These are phyloP conservation scores for Quercus cerris DNA, from an alignment of 306 rosid genomes.

Conservation along the genomic window DNA sequence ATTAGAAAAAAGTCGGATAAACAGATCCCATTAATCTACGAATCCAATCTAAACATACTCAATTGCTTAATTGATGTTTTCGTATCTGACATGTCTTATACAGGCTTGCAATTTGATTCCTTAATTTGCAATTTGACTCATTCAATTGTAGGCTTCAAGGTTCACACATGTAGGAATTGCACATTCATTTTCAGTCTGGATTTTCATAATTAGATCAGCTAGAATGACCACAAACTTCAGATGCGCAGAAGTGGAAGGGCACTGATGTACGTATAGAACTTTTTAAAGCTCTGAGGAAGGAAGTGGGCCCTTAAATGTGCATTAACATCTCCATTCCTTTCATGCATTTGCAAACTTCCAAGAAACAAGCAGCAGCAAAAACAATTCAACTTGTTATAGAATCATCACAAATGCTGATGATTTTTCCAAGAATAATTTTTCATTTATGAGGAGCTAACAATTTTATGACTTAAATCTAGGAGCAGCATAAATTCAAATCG, in stretches of 20 bases:
- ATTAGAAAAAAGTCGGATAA: too few species aligned
- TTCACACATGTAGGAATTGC: background rate
- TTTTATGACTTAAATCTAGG: constrained; percentile 3
- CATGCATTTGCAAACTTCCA: background rate
- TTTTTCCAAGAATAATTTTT: background rate
- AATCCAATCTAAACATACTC: too few species aligned
- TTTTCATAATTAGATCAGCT: background rate
- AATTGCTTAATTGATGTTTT: too few species aligned
- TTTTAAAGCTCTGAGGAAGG: background rate
- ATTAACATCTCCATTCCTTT: too few species aligned
- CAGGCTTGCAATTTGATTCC: too few species aligned
- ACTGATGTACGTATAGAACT: background rate
- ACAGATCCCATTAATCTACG: too few species aligned
- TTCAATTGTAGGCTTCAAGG: background rate
- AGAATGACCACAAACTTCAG: background rate
- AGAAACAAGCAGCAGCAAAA: background rate
- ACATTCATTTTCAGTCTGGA: background rate
- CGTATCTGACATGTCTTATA: background rate
- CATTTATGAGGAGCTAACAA: background rate
- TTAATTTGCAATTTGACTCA: too few species aligned
- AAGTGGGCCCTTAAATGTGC: too few species aligned
- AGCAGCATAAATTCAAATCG: constrained; percentile 17
- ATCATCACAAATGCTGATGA: background rate
- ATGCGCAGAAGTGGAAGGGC: background rate
- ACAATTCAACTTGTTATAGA: background rate